Evolutionary conservation across 768 basidiomycete genomes (phyloP).

Genomic region (Calocybe gangraenosa): DNA sequence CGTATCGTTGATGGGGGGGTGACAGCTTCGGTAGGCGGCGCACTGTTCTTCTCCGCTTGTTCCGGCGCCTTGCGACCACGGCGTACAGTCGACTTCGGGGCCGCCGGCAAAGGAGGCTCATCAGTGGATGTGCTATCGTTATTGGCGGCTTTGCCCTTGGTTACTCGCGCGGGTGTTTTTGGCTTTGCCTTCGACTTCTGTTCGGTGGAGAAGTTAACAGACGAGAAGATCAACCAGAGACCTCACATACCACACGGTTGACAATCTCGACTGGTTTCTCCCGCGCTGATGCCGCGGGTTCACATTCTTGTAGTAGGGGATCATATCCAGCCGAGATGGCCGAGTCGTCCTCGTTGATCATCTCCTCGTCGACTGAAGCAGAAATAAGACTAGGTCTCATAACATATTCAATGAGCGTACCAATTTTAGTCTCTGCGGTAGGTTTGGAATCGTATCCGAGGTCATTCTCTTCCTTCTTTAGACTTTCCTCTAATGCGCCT

Average conservation of each 20-base stretch:
- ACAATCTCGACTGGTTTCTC: neutral
- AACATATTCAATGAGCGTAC: too few relatives aligned
- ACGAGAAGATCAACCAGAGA: neutral
- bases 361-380: neutral
- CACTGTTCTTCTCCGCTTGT: constrained; percentile 4
- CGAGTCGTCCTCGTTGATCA: constrained; percentile 1
- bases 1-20: constrained; percentile 10
- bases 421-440: too few relatives aligned
- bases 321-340: too few relatives aligned
- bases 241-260: neutral
- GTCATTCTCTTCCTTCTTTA: constrained; percentile 4
- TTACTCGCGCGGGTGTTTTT: constrained; percentile 1
- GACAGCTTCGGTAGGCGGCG: neutral
- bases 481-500: constrained; percentile 14
- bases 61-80: constrained; percentile 19
- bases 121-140: neutral
- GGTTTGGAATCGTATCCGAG: too few relatives aligned
- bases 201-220: neutral
- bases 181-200: constrained; percentile 6
- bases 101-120: neutral
- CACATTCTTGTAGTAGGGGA: neutral
- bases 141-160: neutral
- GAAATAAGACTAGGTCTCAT: too few relatives aligned
- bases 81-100: neutral
- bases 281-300: neutral